Evolutionary conservation across 192 early-diverging fungal genomes (phyloP).

Genomic region (Oehlia diaphana): DNA sequence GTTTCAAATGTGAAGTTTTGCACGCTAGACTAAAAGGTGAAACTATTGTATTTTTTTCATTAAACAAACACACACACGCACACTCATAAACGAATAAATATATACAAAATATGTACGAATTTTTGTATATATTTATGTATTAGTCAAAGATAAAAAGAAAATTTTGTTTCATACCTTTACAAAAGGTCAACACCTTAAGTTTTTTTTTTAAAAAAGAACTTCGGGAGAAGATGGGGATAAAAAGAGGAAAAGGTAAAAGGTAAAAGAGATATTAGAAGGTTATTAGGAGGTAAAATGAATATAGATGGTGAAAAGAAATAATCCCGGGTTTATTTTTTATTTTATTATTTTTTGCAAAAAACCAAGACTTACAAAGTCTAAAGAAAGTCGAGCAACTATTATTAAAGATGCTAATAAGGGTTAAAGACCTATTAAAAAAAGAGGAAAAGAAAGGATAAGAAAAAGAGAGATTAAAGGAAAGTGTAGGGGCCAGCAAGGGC

Average conservation of each 20-base stretch:
- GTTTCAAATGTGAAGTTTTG: not conserved
- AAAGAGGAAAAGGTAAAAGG: not conserved
- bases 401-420: not conserved
- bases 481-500: slow-evolving; percentile 22
- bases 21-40: not conserved
- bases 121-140: not conserved
- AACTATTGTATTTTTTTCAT: not conserved
- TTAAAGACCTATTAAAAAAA: slow-evolving; percentile 1
- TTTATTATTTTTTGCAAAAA: not conserved
- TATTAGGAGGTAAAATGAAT: not conserved
- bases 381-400: not conserved
- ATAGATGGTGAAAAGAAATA: slow-evolving; percentile 2
- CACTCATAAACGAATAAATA: not conserved
- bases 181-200: not conserved
- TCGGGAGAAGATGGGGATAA: not conserved
- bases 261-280: not conserved
- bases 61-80: not conserved
- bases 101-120: not conserved
- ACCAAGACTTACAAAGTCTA: not conserved
- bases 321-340: not conserved
- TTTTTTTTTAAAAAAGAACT: too few relatives aligned
- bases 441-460: not conserved
- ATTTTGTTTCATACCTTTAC: slow-evolving; percentile 2
- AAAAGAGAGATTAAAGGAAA: not conserved
- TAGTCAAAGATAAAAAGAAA: not conserved